Evolutionary conservation across 176 grass and related monocot species (phyloP).

Genomic region (Chloris gayana): DNA sequence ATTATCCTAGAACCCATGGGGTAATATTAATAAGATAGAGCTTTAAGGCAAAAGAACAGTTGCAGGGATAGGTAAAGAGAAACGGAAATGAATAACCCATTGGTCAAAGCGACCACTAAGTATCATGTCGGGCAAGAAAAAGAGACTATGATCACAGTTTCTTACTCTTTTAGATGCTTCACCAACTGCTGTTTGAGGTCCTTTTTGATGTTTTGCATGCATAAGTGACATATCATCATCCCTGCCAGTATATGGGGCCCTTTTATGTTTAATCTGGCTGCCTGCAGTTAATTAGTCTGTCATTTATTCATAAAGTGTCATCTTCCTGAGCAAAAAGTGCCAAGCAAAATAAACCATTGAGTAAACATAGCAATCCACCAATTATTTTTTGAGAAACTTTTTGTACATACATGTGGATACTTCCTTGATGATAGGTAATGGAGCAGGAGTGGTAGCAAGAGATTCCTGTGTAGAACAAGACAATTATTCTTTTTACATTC

Average conservation of each 20-base stretch:
- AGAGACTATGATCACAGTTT: neutral
- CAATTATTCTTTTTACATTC: conserved; percentile 33
- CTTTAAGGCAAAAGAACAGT: neutral
- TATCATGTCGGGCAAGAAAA: conserved; percentile 3
- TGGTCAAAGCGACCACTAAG: neutral
- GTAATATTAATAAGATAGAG: neutral
- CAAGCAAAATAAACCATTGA: conserved; percentile 8
- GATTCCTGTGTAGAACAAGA: conserved; percentile 37
- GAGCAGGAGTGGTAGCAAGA: conserved; percentile 23
- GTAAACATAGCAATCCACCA: conserved; percentile 22
- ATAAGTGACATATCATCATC: conserved; percentile 39
- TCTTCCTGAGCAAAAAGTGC: conserved; percentile 8
- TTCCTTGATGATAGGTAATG: conserved; percentile 47
- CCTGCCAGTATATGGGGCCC: conserved; percentile 34
- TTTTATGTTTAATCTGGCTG: conserved; percentile 38
- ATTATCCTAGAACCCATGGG: neutral
- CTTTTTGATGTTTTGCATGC: conserved; percentile 46
- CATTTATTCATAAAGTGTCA: conserved; percentile 36
- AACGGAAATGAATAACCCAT: neutral
- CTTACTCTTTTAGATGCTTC: conserved; percentile 55
- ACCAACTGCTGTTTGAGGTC: conserved; percentile 20
- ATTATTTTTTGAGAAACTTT: conserved; percentile 17
- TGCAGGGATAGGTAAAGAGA: neutral
- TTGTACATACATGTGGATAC: conserved; percentile 47
- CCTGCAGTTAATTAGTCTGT: conserved; percentile 39